Conservation (phyloP, 768 basidiomycete species). For the Paxillus rubicundulus region DNA sequence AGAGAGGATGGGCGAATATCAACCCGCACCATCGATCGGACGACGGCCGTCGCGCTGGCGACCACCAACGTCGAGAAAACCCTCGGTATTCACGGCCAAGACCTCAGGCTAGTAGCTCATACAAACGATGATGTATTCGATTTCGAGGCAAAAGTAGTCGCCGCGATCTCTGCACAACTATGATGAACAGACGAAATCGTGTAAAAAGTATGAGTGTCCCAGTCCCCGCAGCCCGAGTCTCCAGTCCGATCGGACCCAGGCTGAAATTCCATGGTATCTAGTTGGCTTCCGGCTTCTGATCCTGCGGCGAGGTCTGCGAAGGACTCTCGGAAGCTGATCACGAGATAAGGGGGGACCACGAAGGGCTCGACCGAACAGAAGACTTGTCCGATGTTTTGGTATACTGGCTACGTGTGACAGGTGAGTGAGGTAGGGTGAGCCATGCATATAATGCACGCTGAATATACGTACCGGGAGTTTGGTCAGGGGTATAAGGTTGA, state of each 20-base stretch:
- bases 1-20: too few relatives aligned
- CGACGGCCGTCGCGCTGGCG: conserved; percentile 36
- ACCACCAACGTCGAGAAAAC: conserved; percentile 43
- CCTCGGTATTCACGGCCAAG: conserved; percentile 33
- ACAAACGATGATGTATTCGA: conserved; percentile 36
- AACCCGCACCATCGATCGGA: conserved; percentile 33
- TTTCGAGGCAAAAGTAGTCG: conserved; percentile 40
- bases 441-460: too few relatives aligned
- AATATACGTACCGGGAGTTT: background rate
- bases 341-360: conserved; percentile 8
- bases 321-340: conserved; percentile 8
- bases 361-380: conserved; percentile 4
- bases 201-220: background rate
- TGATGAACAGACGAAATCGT: conserved; percentile 11
- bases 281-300: conserved; percentile 1
- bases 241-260: background rate
- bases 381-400: background rate
- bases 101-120: conserved; percentile 39
- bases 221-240: background rate
- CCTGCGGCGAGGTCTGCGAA: background rate
- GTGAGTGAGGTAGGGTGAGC: background rate
- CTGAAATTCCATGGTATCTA: conserved; percentile 6
- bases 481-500: background rate
- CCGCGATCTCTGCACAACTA: conserved; percentile 32
- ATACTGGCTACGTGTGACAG: background rate